Base-by-base conservation (phyloP, 495 filamentous ascomycete species). In the Xylaria cubensis region DNA sequence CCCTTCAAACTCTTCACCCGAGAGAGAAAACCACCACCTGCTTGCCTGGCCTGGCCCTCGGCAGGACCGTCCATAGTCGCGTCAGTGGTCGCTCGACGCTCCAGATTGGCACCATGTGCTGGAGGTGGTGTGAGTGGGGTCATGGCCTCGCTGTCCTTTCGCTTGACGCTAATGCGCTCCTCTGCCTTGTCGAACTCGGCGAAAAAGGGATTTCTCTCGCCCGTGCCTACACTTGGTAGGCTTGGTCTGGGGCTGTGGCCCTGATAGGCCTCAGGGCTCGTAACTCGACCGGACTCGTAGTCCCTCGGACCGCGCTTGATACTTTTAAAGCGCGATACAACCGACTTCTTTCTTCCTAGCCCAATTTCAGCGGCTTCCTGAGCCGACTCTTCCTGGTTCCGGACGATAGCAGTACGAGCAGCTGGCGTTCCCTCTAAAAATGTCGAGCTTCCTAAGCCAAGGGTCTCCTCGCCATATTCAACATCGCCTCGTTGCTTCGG, bases 341-440 rank as follows among this genome's bases (percentile, higher is more conserved):
- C 84, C 50, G 94, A 97, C 83, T 97, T 97, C 88, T 97, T 98
- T 46, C 97, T 90, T 72, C 88, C 87, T 26, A 99, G 82, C 56
- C 94, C 94, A 17, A 90, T 90, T 58, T 84, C 84, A 44, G 77
- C 74, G 24, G 79, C 72, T 61, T 82, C 84, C n/a, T 81, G 80
- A 15, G 78, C 77, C n/a, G 89, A 87, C 73, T 95, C 92, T 68
- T 86, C 90, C 68, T 93, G 89, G 68, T 90, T 90, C 46, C 90
- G 91, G 76, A 94, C 90, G 72, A 98, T 94, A 26, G 93, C 95
- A 17, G 90, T 85, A 68, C 90, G 90, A 26, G 94, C 91, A 17
- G 97, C 97, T 6, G 95, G 96, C 3, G 97, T 91, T 34, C 97
- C 97, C 74, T 99, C 97, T 29, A 99, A 81, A 84, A 98, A 98